Percentiles rank a stretch among this genome's conserved stretches.
These are phyloP conservation scores for Cylindrotheca closterium DNA, from an alignment of 108 stramenopile genomes.

Conservation along the genomic window DNA sequence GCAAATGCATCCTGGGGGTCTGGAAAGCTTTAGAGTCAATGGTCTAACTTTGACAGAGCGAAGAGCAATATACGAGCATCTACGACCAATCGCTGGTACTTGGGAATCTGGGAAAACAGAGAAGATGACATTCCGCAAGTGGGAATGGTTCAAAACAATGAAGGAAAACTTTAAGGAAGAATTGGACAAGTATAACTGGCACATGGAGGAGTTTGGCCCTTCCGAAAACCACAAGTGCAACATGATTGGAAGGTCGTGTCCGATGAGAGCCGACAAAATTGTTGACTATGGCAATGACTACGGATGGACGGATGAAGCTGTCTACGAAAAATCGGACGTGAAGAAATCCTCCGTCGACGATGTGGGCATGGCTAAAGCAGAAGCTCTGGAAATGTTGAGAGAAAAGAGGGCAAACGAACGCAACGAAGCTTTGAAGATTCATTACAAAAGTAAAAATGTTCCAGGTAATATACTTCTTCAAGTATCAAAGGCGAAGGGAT, in stretches of 20 bases:
- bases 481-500: constrained; percentile 57
- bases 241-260: constrained; percentile 41
- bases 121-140: constrained; percentile 41
- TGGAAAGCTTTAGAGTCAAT: constrained; percentile 39
- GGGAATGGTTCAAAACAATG: constrained; percentile 40
- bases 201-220: constrained; percentile 40
- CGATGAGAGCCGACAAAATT: constrained; percentile 28
- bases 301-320: constrained; percentile 32
- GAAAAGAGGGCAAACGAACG: constrained; percentile 57
- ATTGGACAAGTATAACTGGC: constrained; percentile 25
- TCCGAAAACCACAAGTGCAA: constrained; percentile 39
- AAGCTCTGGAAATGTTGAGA: constrained; percentile 45
- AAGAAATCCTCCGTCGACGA: neutral
- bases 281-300: constrained; percentile 34
- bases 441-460: constrained; percentile 48
- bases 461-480: too few relatives aligned
- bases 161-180: constrained; percentile 35
- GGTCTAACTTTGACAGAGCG: constrained; percentile 47
- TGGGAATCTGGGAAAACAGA: constrained; percentile 35
- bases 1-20: constrained; percentile 40
- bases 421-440: constrained; percentile 51
- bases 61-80: constrained; percentile 39
- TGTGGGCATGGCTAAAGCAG: constrained; percentile 38
- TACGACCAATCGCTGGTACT: constrained; percentile 21
- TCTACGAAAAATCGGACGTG: constrained; percentile 11